Base-by-base conservation (phyloP, 208 protist genomes). In the Acanthamoeba lenticulata region DNA sequence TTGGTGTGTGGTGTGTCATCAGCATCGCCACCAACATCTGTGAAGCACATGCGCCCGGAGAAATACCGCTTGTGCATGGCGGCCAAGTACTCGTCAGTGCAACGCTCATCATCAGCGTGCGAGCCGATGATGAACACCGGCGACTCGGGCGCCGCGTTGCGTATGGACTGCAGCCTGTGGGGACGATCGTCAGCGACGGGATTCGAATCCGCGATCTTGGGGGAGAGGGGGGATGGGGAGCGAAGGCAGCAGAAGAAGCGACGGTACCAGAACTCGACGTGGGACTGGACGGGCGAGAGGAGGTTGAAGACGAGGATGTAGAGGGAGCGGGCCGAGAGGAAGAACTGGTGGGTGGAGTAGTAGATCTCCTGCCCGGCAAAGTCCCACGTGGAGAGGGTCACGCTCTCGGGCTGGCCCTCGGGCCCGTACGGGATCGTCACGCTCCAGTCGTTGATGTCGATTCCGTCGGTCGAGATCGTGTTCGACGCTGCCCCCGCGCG, bases 301-400 rank as follows among this genome's bases (percentile, higher is more conserved):
- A 94, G 57, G 21, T 94, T 94, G 65, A 94, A 94, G 0, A 83
- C 90, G 7, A 83, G 38, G 2, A 94, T 0, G 32, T 85, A 94
- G 13, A 94, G 67, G 21, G 90, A 94, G 13, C 45, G 47, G 4
- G 38, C 85, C 19, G 85, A 91, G 38, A 91, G 57, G 85, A 91
- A 91, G 55, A 91, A 91, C 45, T 44, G 57, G 45, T 94, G 90
- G 1, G 90, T 94, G 27, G 67, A 3, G 69, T 94, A 94, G 52
- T 94, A 94, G 47, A 94, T 85, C 24, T 94, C 90, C 21, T 94
- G 89, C 13, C 89, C 89, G 7, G 90, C 90, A 94, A 94, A 94
- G 47, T 94, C 90, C 90, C 90, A 94, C 13, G 67, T 19, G n/a
- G 45, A 69, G 45, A 94, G 65, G 0, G 15, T 24, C n/a, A 55